Base-by-base conservation (phyloP, 2,329 filamentous ascomycete genomes). In the Apiospora rasikravindrae region DNA sequence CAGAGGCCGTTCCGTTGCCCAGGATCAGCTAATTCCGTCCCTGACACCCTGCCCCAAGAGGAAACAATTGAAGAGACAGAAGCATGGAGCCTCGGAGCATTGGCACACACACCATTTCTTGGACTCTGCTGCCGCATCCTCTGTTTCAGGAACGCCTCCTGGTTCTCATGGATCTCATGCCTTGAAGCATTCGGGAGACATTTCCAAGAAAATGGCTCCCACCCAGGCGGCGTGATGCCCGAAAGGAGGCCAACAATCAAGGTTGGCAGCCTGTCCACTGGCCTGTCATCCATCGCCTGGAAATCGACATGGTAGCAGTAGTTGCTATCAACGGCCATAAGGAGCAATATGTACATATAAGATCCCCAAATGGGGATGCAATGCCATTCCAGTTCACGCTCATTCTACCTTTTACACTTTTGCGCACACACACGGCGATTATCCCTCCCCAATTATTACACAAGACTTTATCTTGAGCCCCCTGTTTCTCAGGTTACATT, bases 111-210 rank as follows among this genome's bases (percentile, higher is more conserved):
- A 19, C 29, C 16, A 22, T 2, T 26, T 61, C 51, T 57, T 19
- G 53, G 29, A 7, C 3, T 37, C 19, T 40, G 57, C 29, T 64
- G 57, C 33, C 33, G 57, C 57, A 40, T 14, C 22, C 19, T 64
- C 33, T n/a, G 57, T 64, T 64, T 64, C 57, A 64, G 33, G 3
- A n/a, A 64, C 33, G 5, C 19, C 57, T 64, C 57, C 57, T 64
- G 33, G 57, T 24, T 64, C 57, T n/a, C 33, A 64, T 64, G 57
- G 57, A n/a, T 64, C 57, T 64, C 57, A 64, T 64, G 57, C 57
- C 57, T 64, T 64, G 57, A 40, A 64, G 57, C 57, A 64, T 64
- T 64, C 57, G 22, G 33, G 57, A 64, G 40, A 64, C 57, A 64
- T 40, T 40, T 40, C 33, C 57, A 64, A 64, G 57, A 64, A 64